These are phyloP conservation scores for Paramecium bursaria DNA, from an alignment of 73 alveolate species.

Conservation along the genomic window DNA sequence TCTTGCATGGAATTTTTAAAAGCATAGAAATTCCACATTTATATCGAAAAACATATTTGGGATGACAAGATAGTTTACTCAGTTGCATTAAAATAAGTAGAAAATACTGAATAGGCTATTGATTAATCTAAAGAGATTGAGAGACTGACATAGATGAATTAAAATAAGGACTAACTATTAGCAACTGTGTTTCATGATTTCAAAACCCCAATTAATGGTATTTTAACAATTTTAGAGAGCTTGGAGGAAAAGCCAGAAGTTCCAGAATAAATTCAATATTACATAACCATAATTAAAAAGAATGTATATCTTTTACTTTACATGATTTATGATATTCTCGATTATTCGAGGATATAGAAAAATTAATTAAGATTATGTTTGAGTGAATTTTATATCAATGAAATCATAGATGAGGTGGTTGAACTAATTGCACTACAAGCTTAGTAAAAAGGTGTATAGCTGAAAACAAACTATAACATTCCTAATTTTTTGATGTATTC, in stretches of 20 bases:
- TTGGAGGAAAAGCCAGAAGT: conserved; percentile 27
- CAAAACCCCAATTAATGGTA: conserved; percentile 70
- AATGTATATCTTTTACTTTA: conserved; percentile 56
- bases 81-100: too few relatives aligned
- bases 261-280: conserved; percentile 6
- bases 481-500: conserved; percentile 17
- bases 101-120: too few relatives aligned
- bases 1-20: too few relatives aligned
- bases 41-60: too few relatives aligned
- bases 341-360: conserved; percentile 52
- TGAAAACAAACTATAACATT: conserved; percentile 26
- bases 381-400: conserved; percentile 50
- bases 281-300: conserved; percentile 48
- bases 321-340: conserved; percentile 63
- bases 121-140: too few relatives aligned
- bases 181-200: conserved; percentile 70
- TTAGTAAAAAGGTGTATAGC: conserved; percentile 53
- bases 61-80: too few relatives aligned
- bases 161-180: conserved; percentile 14
- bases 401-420: conserved; percentile 53
- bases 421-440: conserved; percentile 66
- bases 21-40: too few relatives aligned
- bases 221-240: conserved; percentile 50
- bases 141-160: not conserved
- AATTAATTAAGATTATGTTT: conserved; percentile 54